A percentile compares a stretch with the other conserved stretches of the same genome.
Conservation (phyloP, 1,284 basidiomycete species). For the Ceratobasidium sp. region DNA sequence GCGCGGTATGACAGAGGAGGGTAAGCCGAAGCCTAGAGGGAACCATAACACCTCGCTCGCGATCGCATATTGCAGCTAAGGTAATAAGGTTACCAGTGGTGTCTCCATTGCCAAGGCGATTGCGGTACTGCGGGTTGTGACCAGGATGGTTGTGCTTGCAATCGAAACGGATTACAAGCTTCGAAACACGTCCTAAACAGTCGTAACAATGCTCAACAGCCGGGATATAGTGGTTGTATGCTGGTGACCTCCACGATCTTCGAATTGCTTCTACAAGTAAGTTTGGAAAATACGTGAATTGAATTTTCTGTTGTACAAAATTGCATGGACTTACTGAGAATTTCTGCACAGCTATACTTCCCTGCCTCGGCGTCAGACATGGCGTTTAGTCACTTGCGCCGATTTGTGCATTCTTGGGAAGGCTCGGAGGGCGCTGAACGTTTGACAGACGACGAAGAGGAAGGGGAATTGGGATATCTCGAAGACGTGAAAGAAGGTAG, state of each 20-base stretch:
- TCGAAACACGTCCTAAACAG: neutral
- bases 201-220: neutral
- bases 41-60: neutral
- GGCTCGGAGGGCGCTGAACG: no score
- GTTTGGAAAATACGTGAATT: neutral
- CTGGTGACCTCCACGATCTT: neutral
- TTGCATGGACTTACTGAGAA: neutral
- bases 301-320: neutral
- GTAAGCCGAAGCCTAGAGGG: neutral
- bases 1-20: constrained; percentile 6
- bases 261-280: neutral
- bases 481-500: no score
- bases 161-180: constrained; percentile 15
- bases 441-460: no score
- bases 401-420: neutral
- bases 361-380: constrained; percentile 4
- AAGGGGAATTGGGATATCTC: no score
- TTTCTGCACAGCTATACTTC: neutral
- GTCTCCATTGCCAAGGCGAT: constrained; percentile 14
- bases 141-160: constrained; percentile 22
- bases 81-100: constrained; percentile 6
- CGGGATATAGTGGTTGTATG: constrained; percentile 8
- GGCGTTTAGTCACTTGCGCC: constrained; percentile 15
- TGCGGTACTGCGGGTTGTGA: neutral
- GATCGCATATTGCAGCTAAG: neutral